Evolutionary conservation across 2,329 filamentous ascomycete species (phyloP).

Genomic region (Trichoderma sp.): DNA sequence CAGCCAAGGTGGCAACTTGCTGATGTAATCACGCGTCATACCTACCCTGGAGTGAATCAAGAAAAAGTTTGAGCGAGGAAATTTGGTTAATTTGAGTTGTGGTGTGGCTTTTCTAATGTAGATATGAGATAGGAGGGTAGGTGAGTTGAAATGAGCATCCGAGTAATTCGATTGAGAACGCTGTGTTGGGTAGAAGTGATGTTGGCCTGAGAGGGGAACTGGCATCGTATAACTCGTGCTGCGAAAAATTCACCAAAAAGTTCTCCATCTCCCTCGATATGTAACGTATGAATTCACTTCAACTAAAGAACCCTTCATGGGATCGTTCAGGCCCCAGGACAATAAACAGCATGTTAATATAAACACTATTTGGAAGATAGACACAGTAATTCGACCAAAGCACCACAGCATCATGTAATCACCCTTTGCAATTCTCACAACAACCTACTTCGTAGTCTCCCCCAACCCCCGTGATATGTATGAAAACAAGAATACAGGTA

Average conservation of each 20-base stretch:
- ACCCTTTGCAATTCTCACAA: neutral
- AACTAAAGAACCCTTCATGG: neutral
- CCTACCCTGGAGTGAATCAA: neutral
- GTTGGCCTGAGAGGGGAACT: neutral
- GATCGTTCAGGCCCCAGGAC: no score
- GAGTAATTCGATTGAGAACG: rapidly evolving
- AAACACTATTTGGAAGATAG: neutral
- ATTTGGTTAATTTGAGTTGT: neutral
- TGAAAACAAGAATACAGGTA: constrained; percentile 13
- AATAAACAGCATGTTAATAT: neutral
- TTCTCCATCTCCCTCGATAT: rapidly evolving
- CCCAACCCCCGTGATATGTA: neutral
- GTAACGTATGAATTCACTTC: neutral
- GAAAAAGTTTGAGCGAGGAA: neutral
- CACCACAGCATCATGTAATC: neutral
- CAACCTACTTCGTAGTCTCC: neutral
- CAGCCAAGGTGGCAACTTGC: neutral
- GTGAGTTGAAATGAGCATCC: neutral
- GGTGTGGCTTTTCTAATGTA: neutral
- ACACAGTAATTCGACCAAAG: neutral
- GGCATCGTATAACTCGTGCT: neutral
- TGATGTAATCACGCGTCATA: constrained; percentile 14
- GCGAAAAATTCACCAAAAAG: neutral
- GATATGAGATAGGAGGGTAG: neutral
- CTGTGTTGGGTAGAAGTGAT: neutral